phyloP scores from a whole-genome alignment of 2,329 filamentous ascomycete genomes.

The Colletotrichum lentis region DNA sequence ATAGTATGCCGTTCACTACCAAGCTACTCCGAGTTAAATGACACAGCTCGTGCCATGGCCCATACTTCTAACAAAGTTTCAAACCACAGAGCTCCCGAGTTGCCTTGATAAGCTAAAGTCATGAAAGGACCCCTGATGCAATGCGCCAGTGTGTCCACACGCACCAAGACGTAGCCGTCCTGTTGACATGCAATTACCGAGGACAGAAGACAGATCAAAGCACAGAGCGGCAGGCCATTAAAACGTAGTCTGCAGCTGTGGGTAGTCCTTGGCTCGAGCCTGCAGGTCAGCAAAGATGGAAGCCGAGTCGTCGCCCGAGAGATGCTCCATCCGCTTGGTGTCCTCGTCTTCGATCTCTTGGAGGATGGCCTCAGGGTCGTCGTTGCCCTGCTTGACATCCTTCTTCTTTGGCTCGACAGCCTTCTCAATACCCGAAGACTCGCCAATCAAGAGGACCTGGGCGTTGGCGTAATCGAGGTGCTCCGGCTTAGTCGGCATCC shows the following conservation, averaged over 20 bases:
- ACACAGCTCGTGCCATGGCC: too few species aligned
- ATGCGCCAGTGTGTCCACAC: too few species aligned
- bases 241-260: conserved; percentile 68
- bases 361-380: conserved; percentile 74
- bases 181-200: too few species aligned
- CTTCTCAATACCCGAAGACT: conserved; percentile 64
- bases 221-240: conserved; percentile 28
- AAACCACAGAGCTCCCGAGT: too few species aligned
- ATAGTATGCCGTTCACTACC: too few species aligned
- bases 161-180: too few species aligned
- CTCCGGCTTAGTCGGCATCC: conserved; percentile 76
- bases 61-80: too few species aligned
- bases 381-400: conserved; percentile 67
- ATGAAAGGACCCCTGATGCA: too few species aligned
- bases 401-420: conserved; percentile 63
- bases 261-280: conserved; percentile 66
- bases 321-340: conserved; percentile 66
- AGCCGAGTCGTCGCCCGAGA: conserved; percentile 57
- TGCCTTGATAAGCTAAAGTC: too few species aligned
- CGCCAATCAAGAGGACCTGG: conserved; percentile 82
- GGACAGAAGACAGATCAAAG: not conserved
- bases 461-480: conserved; percentile 78
- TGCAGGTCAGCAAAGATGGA: conserved; percentile 60
- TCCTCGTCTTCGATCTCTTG: conserved; percentile 81
- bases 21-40: too few species aligned